A percentile compares a stretch with the other conserved stretches of the same genome.
phyloP scores from a whole-genome alignment of 208 protist genomes.

The Crithidia mellificae region DNA sequence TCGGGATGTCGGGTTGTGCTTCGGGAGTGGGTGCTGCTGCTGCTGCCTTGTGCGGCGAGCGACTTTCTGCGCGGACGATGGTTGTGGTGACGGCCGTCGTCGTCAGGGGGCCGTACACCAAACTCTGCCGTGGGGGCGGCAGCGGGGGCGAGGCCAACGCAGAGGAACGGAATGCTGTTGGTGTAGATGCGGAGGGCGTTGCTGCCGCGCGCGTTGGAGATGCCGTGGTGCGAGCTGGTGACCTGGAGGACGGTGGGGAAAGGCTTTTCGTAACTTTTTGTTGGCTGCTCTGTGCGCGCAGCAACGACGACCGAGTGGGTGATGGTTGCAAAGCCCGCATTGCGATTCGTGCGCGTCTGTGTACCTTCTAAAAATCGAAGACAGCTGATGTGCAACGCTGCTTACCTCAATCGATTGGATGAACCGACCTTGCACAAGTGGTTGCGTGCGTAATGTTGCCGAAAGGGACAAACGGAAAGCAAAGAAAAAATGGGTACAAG shows the following conservation, averaged over 20 bases:
- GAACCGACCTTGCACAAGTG: too few species aligned
- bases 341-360: background rate
- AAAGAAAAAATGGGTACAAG: too few species aligned
- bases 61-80: conserved; percentile 6
- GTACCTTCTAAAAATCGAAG: too few species aligned
- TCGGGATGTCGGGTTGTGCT: background rate
- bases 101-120: conserved; percentile 24
- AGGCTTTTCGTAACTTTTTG: background rate
- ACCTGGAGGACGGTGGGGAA: background rate
- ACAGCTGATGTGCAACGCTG: too few species aligned
- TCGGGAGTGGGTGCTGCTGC: background rate
- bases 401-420: too few species aligned
- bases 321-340: conserved; percentile 3
- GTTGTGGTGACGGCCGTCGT: conserved; percentile 24
- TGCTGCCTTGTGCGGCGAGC: background rate
- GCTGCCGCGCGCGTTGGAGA: background rate
- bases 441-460: too few species aligned
- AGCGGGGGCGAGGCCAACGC: background rate
- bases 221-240: background rate
- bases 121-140: conserved; percentile 17
- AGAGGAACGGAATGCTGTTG: background rate
- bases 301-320: background rate
- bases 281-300: background rate
- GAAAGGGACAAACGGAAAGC: too few species aligned
- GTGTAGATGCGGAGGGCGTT: background rate